phyloP scores from a whole-genome alignment of 2,329 filamentous ascomycete species.

The Xylariales sp. region DNA sequence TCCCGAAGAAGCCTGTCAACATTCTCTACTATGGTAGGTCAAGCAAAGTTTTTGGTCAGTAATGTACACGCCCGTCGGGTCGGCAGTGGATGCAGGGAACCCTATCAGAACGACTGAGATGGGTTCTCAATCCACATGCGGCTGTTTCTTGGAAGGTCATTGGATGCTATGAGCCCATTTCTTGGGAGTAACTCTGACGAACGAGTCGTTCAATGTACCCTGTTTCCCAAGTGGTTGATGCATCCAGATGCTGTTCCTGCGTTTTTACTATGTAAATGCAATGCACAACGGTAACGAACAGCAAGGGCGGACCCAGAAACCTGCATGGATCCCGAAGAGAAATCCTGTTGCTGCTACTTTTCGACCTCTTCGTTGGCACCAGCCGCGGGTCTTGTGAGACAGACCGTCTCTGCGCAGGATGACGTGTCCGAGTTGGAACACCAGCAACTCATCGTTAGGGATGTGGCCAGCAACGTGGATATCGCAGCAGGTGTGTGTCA shows the following conservation, averaged over 20 bases:
- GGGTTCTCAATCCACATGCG: slow-evolving; percentile 1
- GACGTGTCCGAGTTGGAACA: slow-evolving; percentile 5
- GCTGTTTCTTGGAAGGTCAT: background rate
- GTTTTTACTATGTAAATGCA: no score
- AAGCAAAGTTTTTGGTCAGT: background rate
- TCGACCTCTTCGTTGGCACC: no score
- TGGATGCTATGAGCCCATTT: background rate
- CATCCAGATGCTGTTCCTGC: background rate
- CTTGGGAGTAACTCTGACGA: background rate
- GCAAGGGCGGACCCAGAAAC: no score
- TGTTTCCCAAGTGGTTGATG: no score
- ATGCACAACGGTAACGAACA: no score
- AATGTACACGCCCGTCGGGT: slow-evolving; percentile 4
- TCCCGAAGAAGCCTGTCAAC: background rate
- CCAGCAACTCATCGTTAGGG: background rate
- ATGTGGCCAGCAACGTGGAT: background rate
- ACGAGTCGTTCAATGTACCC: no score
- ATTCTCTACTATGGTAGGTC: slow-evolving; percentile 3
- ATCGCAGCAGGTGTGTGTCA: no score
- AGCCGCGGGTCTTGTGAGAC: no score
- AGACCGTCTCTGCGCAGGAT: slow-evolving; percentile 1
- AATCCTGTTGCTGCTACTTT: no score
- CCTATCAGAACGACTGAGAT: slow-evolving; percentile 8
- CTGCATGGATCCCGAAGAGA: no score
- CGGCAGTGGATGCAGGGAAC: slow-evolving; percentile 8